Percentiles rank a stretch among this genome's conserved stretches.
These are phyloP conservation scores for Glycine latifolia DNA, from an alignment of 306 rosid species.

Conservation along the genomic window DNA sequence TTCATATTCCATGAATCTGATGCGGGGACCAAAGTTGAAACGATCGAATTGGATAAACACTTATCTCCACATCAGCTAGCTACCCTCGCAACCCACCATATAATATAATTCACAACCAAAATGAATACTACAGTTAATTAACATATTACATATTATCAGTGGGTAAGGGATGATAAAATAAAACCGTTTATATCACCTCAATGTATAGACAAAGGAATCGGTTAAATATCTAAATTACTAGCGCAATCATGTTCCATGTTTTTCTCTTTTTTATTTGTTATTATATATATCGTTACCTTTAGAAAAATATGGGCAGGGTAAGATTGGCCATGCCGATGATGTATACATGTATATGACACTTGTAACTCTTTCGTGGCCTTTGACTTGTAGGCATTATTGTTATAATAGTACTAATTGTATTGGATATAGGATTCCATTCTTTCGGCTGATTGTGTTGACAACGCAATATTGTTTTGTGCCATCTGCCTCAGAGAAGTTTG, in stretches of 20 bases:
- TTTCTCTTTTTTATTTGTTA: not conserved
- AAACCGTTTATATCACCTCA: too few relatives aligned
- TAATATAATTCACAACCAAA: not conserved
- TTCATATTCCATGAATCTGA: constrained; percentile 64
- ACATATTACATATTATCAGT: too few relatives aligned
- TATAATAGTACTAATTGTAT: constrained; percentile 31
- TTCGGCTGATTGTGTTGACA: constrained; percentile 47
- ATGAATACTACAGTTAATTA: too few relatives aligned
- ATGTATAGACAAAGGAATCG: too few relatives aligned
- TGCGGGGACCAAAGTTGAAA: constrained; percentile 64
- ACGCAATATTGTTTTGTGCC: constrained; percentile 52
- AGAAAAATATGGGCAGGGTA: constrained; percentile 16
- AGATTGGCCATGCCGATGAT: not conserved
- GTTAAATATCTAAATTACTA: too few relatives aligned
- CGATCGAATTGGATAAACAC: constrained; percentile 59
- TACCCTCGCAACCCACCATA: not conserved
- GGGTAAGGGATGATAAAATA: too few relatives aligned
- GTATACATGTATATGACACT: constrained; percentile 35
- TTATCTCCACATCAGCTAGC: constrained; percentile 64
- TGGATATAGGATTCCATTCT: constrained; percentile 48
- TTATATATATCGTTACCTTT: not conserved
- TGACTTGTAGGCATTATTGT: constrained; percentile 48
- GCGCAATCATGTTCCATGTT: too few relatives aligned
- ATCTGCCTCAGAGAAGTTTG: constrained; percentile 50
- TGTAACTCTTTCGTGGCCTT: constrained; percentile 38